Evolutionary conservation across 2,329 filamentous ascomycete genomes (phyloP).

Genomic region (Fusarium denticulatum): DNA sequence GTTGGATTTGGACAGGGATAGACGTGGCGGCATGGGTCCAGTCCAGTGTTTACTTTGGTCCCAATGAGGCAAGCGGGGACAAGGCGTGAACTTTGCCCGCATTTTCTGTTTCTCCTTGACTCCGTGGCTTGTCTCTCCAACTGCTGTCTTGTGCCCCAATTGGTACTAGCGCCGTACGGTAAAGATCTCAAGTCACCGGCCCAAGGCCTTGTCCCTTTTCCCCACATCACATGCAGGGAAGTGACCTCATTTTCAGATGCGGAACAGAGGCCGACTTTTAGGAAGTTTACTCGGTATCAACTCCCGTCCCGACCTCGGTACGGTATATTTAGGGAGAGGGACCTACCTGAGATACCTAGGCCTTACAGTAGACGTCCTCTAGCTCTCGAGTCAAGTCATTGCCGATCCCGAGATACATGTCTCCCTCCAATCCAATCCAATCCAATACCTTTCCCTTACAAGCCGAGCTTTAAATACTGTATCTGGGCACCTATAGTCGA

Average conservation of each 20-base stretch:
- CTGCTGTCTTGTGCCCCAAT: conserved; percentile 3
- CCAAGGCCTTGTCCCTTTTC: conserved; percentile 11
- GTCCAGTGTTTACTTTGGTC: conserved; percentile 45
- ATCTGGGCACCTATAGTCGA: conserved; percentile 14
- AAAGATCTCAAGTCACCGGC: conserved; percentile 11
- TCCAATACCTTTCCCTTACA: not conserved
- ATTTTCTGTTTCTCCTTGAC: conserved; percentile 40
- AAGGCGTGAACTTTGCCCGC: conserved; percentile 35
- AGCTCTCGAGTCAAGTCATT: conserved; percentile 19
- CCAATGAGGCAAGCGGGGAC: conserved; percentile 19
- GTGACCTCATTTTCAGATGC: conserved; percentile 44
- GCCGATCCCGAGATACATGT: conserved; percentile 26
- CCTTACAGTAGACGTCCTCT: not conserved
- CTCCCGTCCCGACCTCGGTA: conserved; percentile 38
- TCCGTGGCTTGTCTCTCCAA: conserved; percentile 20
- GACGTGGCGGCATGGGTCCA: conserved; percentile 18
- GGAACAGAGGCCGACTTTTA: conserved; percentile 33
- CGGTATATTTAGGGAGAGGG: conserved; percentile 29
- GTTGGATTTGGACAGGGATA: conserved; percentile 31
- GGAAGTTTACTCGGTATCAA: conserved; percentile 32
- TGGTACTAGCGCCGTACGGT: conserved; percentile 2
- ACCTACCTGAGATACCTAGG: not conserved
- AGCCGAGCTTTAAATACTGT: conserved; percentile 16
- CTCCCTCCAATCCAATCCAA: not conserved
- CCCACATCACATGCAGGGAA: conserved; percentile 43